Evolutionary conservation across 208 protist species (phyloP).

Genomic region (Strigomonas galati): DNA sequence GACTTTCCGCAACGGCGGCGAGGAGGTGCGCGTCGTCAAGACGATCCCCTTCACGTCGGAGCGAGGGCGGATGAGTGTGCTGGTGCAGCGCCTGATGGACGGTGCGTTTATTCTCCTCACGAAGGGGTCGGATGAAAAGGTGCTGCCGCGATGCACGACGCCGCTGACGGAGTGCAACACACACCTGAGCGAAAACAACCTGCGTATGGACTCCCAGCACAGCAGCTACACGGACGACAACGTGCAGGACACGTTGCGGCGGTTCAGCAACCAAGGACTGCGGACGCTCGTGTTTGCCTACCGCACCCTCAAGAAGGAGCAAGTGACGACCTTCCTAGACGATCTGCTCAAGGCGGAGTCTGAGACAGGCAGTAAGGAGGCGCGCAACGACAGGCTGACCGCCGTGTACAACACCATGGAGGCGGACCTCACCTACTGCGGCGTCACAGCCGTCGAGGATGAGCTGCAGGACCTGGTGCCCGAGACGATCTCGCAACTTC

Average conservation of each 20-base stretch:
- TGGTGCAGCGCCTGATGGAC: constrained; percentile 35
- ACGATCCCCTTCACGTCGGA: constrained; percentile 77
- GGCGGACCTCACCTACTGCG: constrained; percentile 84
- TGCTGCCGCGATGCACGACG: constrained; percentile 47
- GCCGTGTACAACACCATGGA: constrained; percentile 76
- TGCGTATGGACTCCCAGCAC: no score
- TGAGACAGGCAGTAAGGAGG: constrained; percentile 16
- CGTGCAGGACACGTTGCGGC: constrained; percentile 13
- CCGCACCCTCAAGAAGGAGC: constrained; percentile 34
- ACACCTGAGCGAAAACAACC: constrained; percentile 6
- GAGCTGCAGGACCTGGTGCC: constrained; percentile 94
- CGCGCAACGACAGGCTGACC: constrained; percentile 24
- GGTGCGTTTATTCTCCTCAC: constrained; percentile 46
- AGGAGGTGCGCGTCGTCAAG: constrained; percentile 36
- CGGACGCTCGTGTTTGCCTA: constrained; percentile 72
- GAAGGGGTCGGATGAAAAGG: constrained; percentile 81
- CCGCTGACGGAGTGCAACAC: constrained; percentile 17
- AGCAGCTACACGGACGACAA: neutral
- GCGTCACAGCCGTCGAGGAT: constrained; percentile 95
- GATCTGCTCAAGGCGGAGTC: constrained; percentile 23
- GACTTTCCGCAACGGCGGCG: constrained; percentile 17
- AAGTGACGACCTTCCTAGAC: constrained; percentile 34
- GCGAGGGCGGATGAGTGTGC: constrained; percentile 76
- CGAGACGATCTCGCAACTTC: constrained; percentile 77
- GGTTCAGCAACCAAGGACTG: constrained; percentile 48